A percentile compares a stretch with the other conserved stretches of the same genome.
Evolutionary conservation across 192 early-diverging fungal species (phyloP).

Genomic region (Fimicolochytrium jonesii): DNA sequence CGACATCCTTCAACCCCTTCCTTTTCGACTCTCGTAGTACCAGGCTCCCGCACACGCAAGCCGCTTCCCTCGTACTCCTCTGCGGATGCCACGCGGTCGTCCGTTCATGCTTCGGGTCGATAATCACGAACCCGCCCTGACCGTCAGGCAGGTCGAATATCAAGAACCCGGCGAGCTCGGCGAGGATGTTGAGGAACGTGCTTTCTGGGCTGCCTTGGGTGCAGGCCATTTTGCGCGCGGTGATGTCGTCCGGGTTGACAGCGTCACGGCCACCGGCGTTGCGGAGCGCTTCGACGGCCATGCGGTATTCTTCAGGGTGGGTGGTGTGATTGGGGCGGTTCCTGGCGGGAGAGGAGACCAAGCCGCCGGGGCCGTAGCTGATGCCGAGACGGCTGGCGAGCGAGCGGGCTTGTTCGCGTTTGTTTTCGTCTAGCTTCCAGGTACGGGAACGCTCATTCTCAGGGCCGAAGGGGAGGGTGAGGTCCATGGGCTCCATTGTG

Average conservation of each 20-base stretch:
- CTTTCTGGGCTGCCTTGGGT: background rate
- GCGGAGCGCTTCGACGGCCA: background rate
- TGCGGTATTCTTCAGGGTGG: constrained; percentile 17
- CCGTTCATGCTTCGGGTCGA: constrained; percentile 20
- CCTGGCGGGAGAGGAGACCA: constrained; percentile 3
- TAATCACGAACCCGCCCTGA: constrained; percentile 18
- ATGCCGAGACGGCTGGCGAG: constrained; percentile 20
- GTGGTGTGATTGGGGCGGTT: too few species aligned
- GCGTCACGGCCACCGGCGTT: constrained; percentile 10
- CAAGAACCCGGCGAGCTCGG: constrained; percentile 13
- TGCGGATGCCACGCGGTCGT: constrained; percentile 27
- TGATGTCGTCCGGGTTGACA: constrained; percentile 22
- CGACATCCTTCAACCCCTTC: constrained; percentile 12
- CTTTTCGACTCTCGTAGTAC: constrained; percentile 23
- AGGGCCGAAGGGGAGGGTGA: constrained; percentile 23
- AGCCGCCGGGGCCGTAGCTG: background rate
- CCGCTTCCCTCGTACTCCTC: constrained; percentile 14
- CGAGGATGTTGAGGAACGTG: constrained; percentile 17
- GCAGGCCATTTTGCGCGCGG: constrained; percentile 11
- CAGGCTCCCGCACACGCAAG: constrained; percentile 20
- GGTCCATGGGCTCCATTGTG: constrained; percentile 20
- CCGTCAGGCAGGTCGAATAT: constrained; percentile 25
- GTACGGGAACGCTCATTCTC: constrained; percentile 1
- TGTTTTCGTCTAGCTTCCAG: constrained; percentile 17
- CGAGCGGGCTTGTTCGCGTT: constrained; percentile 11